A percentile compares a stretch with the other conserved stretches of the same genome.
phyloP scores from a whole-genome alignment of 2,329 filamentous ascomycete species.

The Fusarium ramigenum region DNA sequence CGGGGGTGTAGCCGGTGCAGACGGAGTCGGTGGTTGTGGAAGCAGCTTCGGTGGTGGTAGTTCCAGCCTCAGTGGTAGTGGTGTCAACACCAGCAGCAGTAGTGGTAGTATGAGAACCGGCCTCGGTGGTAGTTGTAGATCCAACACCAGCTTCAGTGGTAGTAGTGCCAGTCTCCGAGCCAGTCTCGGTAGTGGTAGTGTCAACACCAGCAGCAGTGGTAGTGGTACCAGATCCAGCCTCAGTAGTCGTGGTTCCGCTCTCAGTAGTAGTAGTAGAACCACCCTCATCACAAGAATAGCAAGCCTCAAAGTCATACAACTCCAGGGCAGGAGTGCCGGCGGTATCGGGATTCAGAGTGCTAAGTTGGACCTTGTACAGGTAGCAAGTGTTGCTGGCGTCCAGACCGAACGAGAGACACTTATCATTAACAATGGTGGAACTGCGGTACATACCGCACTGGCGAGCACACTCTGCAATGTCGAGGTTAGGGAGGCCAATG shows the following conservation, averaged over 20 bases:
- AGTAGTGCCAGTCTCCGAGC: neutral
- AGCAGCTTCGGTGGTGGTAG: neutral
- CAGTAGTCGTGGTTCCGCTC: neutral
- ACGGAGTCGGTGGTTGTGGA: neutral
- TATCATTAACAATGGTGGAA: neutral
- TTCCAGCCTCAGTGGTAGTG: neutral
- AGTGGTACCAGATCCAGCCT: neutral
- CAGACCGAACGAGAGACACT: neutral
- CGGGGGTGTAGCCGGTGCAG: constrained; percentile 11
- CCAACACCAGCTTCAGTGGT: neutral
- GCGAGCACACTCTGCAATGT: neutral
- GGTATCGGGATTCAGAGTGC: rapidly evolving
- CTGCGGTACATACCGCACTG: neutral
- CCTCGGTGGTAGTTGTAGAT: neutral
- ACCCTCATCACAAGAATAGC: constrained; percentile 2
- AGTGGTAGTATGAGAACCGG: neutral
- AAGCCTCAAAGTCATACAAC: neutral
- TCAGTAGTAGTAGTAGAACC: constrained; percentile 4
- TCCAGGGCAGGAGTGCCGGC: rapidly evolving
- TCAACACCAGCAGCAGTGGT: neutral
- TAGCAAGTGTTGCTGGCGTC: neutral
- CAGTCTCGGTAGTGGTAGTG: neutral
- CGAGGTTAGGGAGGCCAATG: neutral
- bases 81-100: neutral
- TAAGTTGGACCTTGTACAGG: neutral